These are phyloP conservation scores for Ophiosphaerella korrae DNA, from an alignment of 2,329 filamentous ascomycete species.

Conservation along the genomic window DNA sequence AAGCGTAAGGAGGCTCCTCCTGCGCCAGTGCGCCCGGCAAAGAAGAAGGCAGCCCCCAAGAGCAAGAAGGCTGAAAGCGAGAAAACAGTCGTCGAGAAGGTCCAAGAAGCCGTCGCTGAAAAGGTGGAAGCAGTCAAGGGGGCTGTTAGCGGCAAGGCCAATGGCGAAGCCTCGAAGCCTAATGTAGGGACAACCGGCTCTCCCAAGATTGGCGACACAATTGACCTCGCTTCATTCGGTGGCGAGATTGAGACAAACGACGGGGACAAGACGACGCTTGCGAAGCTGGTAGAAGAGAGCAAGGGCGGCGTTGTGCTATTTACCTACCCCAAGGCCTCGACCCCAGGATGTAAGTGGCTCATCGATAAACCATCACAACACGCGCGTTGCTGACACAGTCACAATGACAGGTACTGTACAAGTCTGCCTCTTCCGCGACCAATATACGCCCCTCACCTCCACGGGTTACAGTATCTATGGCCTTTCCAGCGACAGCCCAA, in stretches of 20 bases:
- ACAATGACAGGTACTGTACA: conserved; percentile 77
- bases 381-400: conserved; percentile 14
- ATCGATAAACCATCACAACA: background rate
- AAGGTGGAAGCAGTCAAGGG: conserved; percentile 41
- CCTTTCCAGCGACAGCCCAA: conserved; percentile 83
- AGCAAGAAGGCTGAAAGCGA: conserved; percentile 33
- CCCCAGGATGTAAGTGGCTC: conserved; percentile 80
- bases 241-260: conserved; percentile 84
- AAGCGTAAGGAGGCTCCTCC: conserved; percentile 65
- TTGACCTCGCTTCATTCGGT: conserved; percentile 62
- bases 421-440: conserved; percentile 90
- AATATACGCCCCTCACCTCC: conserved; percentile 74
- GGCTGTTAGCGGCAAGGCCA: conserved; percentile 35
- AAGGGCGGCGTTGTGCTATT: conserved; percentile 87
- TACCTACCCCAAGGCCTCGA: conserved; percentile 94
- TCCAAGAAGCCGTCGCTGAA: conserved; percentile 39
- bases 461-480: conserved; percentile 88
- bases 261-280: conserved; percentile 77
- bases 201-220: conserved; percentile 56
- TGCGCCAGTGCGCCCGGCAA: conserved; percentile 53
- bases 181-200: conserved; percentile 24
- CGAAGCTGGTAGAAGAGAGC: conserved; percentile 81
- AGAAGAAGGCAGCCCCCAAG: conserved; percentile 54
- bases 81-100: conserved; percentile 44
- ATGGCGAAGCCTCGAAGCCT: conserved; percentile 33